phyloP scores from a whole-genome alignment of 192 early-diverging fungal species.

The Entomortierella lignicola region DNA sequence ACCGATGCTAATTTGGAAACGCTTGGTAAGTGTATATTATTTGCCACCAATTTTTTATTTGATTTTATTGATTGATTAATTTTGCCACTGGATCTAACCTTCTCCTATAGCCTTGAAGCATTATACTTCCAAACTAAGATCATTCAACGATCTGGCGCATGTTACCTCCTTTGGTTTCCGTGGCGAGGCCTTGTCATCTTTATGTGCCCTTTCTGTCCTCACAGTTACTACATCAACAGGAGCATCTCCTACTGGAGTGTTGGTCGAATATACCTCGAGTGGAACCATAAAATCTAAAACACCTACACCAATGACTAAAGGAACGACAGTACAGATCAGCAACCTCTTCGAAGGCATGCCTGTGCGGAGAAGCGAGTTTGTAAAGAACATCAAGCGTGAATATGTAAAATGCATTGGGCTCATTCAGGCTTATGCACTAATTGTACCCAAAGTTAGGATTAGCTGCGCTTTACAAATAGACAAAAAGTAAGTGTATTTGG shows the following conservation, averaged over 20 bases:
- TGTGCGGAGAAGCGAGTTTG: conserved; percentile 88
- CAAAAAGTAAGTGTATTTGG: conserved; percentile 67
- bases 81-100: too few species aligned
- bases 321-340: conserved; percentile 83
- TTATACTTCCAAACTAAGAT: conserved; percentile 86
- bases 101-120: conserved; percentile 82
- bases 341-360: conserved; percentile 88
- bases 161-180: conserved; percentile 93
- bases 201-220: conserved; percentile 81
- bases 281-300: conserved; percentile 61
- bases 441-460: conserved; percentile 76
- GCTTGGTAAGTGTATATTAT: conserved; percentile 64
- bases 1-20: conserved; percentile 65
- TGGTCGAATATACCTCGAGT: conserved; percentile 74
- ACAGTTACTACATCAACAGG: conserved; percentile 77
- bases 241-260: conserved; percentile 65
- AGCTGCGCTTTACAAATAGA: conserved; percentile 68
- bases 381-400: conserved; percentile 84
- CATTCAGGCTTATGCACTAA: conserved; percentile 88
- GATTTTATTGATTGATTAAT: neutral
- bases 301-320: conserved; percentile 55
- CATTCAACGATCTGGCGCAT: conserved; percentile 81
- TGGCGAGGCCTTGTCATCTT: conserved; percentile 92
- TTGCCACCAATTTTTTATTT: neutral
- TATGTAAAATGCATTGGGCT: conserved; percentile 80